phyloP scores from a whole-genome alignment of 2,329 filamentous ascomycete species.

The Diaporthe longicolla region DNA sequence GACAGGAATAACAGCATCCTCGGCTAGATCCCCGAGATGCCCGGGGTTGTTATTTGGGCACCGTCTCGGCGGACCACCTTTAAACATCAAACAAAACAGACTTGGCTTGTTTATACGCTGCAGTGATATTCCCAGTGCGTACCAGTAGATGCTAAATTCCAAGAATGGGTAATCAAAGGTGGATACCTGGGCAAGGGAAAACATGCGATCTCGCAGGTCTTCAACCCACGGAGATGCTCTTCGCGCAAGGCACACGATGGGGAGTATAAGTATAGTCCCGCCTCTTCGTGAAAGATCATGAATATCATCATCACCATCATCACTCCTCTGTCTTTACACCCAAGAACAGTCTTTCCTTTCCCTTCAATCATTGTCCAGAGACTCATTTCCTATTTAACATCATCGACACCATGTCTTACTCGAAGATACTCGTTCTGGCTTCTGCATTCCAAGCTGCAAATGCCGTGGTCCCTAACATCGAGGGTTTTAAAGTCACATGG shows the following conservation, averaged over 20 bases:
- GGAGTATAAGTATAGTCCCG: constrained; percentile 1
- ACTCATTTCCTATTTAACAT: no score
- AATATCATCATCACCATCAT: constrained; percentile 1
- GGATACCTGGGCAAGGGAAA: neutral
- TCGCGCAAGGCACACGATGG: neutral
- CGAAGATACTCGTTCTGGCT: neutral
- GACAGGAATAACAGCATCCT: constrained; percentile 11
- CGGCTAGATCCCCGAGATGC: neutral
- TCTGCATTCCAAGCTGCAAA: constrained; percentile 7
- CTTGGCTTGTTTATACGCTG: constrained; percentile 34
- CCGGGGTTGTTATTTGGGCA: neutral
- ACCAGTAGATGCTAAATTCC: neutral
- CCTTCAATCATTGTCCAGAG: neutral
- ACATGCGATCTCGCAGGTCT: neutral
- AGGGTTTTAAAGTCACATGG: constrained; percentile 25
- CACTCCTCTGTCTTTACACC: neutral
- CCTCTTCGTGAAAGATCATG: neutral
- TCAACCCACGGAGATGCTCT: neutral
- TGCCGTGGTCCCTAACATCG: constrained; percentile 8
- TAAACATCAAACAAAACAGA: constrained; percentile 31
- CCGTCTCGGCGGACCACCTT: neutral
- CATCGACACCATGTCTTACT: constrained; percentile 8
- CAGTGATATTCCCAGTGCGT: constrained; percentile 1
- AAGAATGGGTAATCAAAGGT: constrained; percentile 16
- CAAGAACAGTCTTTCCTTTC: neutral